Percentiles rank a stretch among this genome's conserved stretches.
Conservation (phyloP, 2,329 filamentous ascomycete genomes). For the Xylaria sp. region DNA sequence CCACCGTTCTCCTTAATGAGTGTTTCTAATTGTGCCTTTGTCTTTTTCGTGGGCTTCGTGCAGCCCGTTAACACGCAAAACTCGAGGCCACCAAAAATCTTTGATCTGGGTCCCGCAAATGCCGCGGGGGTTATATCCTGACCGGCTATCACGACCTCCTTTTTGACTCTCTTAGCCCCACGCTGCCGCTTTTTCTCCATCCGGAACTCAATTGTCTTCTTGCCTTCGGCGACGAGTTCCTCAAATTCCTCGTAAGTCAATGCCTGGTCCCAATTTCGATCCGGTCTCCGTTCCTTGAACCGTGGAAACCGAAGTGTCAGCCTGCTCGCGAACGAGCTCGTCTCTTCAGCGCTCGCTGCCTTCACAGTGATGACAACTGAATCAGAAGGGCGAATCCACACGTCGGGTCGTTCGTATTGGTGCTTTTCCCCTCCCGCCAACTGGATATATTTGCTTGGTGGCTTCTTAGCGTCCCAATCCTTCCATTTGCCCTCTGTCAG, state of each 20-base stretch:
- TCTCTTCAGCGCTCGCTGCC: constrained; percentile 79
- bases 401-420: constrained; percentile 83
- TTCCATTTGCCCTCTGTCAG: constrained; percentile 92
- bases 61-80: constrained; percentile 89
- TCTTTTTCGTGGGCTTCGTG: constrained; percentile 74
- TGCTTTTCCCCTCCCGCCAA: constrained; percentile 78
- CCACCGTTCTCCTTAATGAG: constrained; percentile 88
- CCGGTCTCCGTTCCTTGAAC: constrained; percentile 83
- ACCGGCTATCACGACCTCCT: constrained; percentile 77
- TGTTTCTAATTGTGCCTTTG: constrained; percentile 81
- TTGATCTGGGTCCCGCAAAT: constrained; percentile 68
- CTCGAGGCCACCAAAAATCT: constrained; percentile 78
- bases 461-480: constrained; percentile 81
- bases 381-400: constrained; percentile 91
- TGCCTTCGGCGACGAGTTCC: constrained; percentile 77
- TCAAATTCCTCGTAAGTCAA: constrained; percentile 83
- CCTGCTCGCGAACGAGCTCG: constrained; percentile 80
- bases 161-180: constrained; percentile 71
- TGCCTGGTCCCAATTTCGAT: constrained; percentile 85
- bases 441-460: constrained; percentile 82
- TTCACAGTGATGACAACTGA: constrained; percentile 91
- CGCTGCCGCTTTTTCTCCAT: constrained; percentile 74
- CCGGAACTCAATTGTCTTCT: constrained; percentile 79
- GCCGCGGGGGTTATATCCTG: constrained; percentile 61
- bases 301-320: constrained; percentile 90